Evolutionary conservation across 768 basidiomycete genomes (phyloP).

Genomic region (Lactarius evosmus): DNA sequence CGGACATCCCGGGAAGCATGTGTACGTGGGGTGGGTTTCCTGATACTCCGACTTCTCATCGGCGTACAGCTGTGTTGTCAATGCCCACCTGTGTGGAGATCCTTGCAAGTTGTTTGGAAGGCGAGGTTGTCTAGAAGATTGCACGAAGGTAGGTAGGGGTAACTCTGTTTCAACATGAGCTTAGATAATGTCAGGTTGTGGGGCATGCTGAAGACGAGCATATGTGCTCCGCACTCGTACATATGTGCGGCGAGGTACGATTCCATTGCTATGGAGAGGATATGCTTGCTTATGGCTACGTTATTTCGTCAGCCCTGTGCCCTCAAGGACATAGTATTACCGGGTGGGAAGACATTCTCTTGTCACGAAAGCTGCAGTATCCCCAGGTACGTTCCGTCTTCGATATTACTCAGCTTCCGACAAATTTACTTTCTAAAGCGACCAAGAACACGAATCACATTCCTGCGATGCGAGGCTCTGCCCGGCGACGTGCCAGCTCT

Average conservation of each 20-base stretch:
- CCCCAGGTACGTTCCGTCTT: conserved; percentile 4
- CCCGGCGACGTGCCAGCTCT: conserved; percentile 52
- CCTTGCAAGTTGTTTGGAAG: conserved; percentile 45
- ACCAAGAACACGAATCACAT: conserved; percentile 45
- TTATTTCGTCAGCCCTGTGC: conserved; percentile 20
- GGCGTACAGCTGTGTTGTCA: conserved; percentile 43
- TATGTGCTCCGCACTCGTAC: conserved; percentile 50
- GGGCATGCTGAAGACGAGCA: conserved; percentile 50
- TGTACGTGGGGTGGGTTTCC: conserved; percentile 37
- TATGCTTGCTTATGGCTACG: background rate
- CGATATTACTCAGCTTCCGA: background rate
- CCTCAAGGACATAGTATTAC: conserved; percentile 13
- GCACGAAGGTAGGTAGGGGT: conserved; percentile 45
- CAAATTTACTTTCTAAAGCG: conserved; percentile 34
- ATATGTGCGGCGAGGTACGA: conserved; percentile 55
- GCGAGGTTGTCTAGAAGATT: conserved; percentile 50
- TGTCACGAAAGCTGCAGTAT: conserved; percentile 20
- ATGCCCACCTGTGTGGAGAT: conserved; percentile 52
- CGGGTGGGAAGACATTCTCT: conserved; percentile 13
- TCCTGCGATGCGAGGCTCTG: conserved; percentile 51
- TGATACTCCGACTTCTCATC: background rate
- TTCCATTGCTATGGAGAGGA: no score
- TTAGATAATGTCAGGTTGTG: conserved; percentile 38
- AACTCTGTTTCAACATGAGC: background rate
- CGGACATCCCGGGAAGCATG: conserved; percentile 53